Evolutionary conservation across 345 rosid species (phyloP), one percentile per base, ranked within the genome.

Genomic region (Aquilaria sinensis): DNA sequence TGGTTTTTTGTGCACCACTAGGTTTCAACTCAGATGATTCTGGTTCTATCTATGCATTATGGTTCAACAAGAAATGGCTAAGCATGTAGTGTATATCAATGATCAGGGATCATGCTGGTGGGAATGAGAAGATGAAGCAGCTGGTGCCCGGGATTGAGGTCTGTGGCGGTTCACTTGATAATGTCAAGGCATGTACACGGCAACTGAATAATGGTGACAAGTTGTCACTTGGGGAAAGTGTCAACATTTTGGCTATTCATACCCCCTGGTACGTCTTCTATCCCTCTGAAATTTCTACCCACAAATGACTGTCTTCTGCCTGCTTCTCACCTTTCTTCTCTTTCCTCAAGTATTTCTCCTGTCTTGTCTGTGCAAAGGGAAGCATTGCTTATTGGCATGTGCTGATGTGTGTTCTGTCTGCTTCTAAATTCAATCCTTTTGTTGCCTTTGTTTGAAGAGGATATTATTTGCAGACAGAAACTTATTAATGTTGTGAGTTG

Each of bases 81-180:
- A 23, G 61, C 57, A 51, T 23, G 31, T 8, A 9, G 53, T 16
- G 23, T 12, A 34, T 63, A 9, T 37, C 5, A 37, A 37, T 37
- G 43, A 37, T 37, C 46, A 90, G 96, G 98, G 97, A 90, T 76
- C 98, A 93, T 73, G 92, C 97, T 5, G 95, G 97, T 53, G 97
- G 98, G 6, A 93, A 93, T 63, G 90, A 80, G 37, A 85, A 81
- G 79, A 83, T 93, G 5, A 93, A 81, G 83, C 62, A 78, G 69
- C 69, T 88, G 64, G 63, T 93, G 16, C 88, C 90, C n/a, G 96
- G 78, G 52, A 83, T 93, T 67, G 80, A 82, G 76, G 86, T 93
- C 8, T 93, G 81, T 31, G 97, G 96, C 33, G 96, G 97, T 57
- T 88, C 98, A 31, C 47, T 88, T n/a, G 97, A 90, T 74, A 78